Evolutionary conservation across 1,284 basidiomycete genomes (phyloP), one percentile per base, ranked within the genome.

Genomic region (Mycosarcoma maydis): DNA sequence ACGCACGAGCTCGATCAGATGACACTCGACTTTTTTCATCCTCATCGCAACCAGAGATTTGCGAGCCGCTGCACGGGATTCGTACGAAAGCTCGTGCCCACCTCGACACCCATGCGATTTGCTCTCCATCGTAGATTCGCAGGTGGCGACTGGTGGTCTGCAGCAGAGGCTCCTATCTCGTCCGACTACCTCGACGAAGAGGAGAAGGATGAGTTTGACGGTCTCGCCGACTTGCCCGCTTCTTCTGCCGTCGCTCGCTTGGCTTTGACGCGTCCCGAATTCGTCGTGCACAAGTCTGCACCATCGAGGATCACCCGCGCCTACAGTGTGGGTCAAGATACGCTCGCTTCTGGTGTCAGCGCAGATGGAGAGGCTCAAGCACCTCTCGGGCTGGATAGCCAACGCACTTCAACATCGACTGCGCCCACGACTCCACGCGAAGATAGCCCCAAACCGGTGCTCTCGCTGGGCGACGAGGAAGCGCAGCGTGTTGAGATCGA

Each of bases 1-100:
- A 76, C 76, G 62, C 80, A 82, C 59, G 84, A 85, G 68, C 76
- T 85, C 13, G 82, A 80, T n/a, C 81, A 84, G 67, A 85, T 85
- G 84, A 75, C 83, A 24, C 73, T 84, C 16, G 84, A 85, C 76
- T 82, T 80, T 34, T 84, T 83, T 75, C 84, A 85, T 60, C 72
- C 71, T 7, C 52, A 67, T 23, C 71, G 72, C 23, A 82, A 80
- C 26, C 59, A 80, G 65, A 76, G 84, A 33, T 85, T 85, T 53
- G 80, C 83, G 52, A 60, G 72, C 3, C 82, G 84, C 24, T 81
- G 84, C 39, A 76, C 80, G 48, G 82, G 79, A 26, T 85, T 85
- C 65, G 82, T 84, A 22, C 78, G 84, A 23, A 85, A 85, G 72
- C 72, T 83, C 57, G 82, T 83, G 30, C 74, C 83, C 2, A 58